phyloP scores from a whole-genome alignment of 148 eudicot species.

The Fagopyrum tataricum region DNA sequence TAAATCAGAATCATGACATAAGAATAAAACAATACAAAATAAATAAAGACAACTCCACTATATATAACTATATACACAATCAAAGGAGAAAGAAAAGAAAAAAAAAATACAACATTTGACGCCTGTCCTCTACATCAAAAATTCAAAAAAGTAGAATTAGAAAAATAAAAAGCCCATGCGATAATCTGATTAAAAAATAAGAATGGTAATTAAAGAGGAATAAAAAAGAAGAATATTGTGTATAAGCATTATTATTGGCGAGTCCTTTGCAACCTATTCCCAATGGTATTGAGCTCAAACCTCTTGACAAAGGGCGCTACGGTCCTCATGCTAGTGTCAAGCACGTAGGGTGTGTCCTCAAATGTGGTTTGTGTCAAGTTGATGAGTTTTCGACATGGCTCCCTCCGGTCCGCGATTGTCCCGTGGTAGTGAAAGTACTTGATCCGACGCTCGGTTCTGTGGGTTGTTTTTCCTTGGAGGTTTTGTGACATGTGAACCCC shows the following conservation, averaged over 20 bases:
- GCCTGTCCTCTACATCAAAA: background rate
- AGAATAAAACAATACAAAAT: background rate
- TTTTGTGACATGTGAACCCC: conserved; percentile 83
- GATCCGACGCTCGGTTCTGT: conserved; percentile 36
- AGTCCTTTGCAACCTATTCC: conserved; percentile 37
- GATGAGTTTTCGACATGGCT: conserved; percentile 45
- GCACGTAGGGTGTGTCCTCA: conserved; percentile 39
- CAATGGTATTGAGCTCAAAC: conserved; percentile 58
- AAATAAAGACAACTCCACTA: background rate
- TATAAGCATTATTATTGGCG: conserved; percentile 26
- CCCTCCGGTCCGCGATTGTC: conserved; percentile 46
- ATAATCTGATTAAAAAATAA: background rate
- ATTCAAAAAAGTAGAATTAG: background rate
- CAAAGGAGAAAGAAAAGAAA: background rate
- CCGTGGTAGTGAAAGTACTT: conserved; percentile 80
- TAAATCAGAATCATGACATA: background rate
- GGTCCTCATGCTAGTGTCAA: conserved; percentile 43
- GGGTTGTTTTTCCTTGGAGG: conserved; percentile 39
- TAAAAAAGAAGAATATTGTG: background rate
- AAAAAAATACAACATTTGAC: background rate
- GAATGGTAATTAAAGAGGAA: background rate
- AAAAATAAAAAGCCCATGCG: background rate
- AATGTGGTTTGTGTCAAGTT: conserved; percentile 27
- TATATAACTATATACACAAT: background rate
- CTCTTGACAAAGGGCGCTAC: conserved; percentile 44